Percentiles rank a stretch among this genome's conserved stretches.
Conservation (phyloP, 768 basidiomycete species). For the Tephrocybe rancida region DNA sequence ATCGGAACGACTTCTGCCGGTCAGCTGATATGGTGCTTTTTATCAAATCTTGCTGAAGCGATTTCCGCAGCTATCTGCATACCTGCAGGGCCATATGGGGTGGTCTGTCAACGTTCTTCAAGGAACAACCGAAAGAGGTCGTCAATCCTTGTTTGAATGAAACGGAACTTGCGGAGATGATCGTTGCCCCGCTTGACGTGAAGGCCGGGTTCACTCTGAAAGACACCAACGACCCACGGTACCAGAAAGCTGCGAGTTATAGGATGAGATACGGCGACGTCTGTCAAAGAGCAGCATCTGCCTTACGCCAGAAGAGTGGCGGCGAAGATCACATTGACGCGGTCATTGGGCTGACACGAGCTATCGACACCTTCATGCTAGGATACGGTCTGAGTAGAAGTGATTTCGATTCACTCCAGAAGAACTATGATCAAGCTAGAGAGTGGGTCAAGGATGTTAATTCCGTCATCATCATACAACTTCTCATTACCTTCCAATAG, state of each 20-base stretch:
- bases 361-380: constrained; percentile 75
- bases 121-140: constrained; percentile 58
- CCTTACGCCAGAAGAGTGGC: constrained; percentile 60
- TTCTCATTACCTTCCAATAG: constrained; percentile 31
- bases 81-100: constrained; percentile 76
- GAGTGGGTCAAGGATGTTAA: constrained; percentile 44
- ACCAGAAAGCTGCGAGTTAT: constrained; percentile 60
- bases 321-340: constrained; percentile 89
- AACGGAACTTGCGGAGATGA: constrained; percentile 67
- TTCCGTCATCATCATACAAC: not conserved
- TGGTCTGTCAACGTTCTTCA: constrained; percentile 72
- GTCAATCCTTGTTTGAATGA: constrained; percentile 63
- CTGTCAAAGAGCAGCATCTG: constrained; percentile 65
- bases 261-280: constrained; percentile 69
- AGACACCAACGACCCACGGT: constrained; percentile 74
- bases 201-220: constrained; percentile 75
- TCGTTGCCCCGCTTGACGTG: constrained; percentile 67
- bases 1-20: constrained; percentile 87
- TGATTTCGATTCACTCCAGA: constrained; percentile 66
- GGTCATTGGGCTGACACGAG: constrained; percentile 69
- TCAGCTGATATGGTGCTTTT: constrained; percentile 27
- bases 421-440: constrained; percentile 61
- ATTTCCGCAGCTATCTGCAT: constrained; percentile 54
- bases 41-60: constrained; percentile 1
- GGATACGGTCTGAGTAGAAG: constrained; percentile 65